Base-by-base conservation (phyloP, 2,329 filamentous ascomycete genomes). In the Talaromyces piceae region DNA sequence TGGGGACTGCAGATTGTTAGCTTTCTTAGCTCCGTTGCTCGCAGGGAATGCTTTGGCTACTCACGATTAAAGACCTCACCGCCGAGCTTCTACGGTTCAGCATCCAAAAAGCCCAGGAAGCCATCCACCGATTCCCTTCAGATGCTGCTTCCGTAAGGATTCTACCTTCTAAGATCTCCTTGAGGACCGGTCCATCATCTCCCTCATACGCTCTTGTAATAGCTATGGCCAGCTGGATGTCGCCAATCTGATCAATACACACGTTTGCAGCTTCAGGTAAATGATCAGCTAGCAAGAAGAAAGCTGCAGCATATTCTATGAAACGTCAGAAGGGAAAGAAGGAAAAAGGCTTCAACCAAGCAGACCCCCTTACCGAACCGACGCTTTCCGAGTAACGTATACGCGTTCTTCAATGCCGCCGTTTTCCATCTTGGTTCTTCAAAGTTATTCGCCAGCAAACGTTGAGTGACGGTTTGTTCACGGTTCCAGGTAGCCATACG, bases 21-120 rank as follows among this genome's bases (percentile, higher is more conserved):
- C 45, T 13, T 43, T 26, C 20, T 43, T 56, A 65, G 59, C 44
- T 13, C 47, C 13, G 20, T 43, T 11, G 25, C 39, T 43, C 43
- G 16, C 27, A 27, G 25, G 20, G 11, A 13, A 8, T 9, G 11
- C 7, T 13, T 20, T 16, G 43, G 41, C 13, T 13, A 65, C 83
- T 75, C 71, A 89, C 86, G 59, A 95, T 86, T 3, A 98, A 74
- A 5, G 86, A 83, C 48, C 88, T 82, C 5, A 96, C 89, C 5
- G 91, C 87, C 76, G 90, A 87, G 58, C 94, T 87, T 54, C 84
- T 82, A 56, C 87, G 80, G 31, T 83, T 83, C 4, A 97, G 77
- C 78, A 95, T 88, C 86, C 89, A 95, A 64, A 95, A 95, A 2
- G 88, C 88, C 93, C 93, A 98, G 0, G 87, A 93, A 9, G 91